These are phyloP conservation scores for Trichoderma hamatum DNA, from an alignment of 2,329 filamentous ascomycete species.

Conservation along the genomic window DNA sequence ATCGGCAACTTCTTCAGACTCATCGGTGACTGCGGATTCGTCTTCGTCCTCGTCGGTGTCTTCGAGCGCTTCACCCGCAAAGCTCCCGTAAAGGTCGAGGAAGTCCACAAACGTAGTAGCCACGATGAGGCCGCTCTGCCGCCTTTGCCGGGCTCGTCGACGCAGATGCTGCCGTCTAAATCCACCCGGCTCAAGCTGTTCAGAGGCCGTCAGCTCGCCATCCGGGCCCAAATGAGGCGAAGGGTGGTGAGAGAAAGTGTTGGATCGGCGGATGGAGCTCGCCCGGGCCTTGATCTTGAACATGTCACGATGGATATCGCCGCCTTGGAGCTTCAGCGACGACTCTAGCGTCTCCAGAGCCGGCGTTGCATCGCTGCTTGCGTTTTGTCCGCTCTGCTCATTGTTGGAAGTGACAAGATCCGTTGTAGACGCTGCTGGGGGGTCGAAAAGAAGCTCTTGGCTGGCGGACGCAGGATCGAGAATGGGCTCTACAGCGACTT, in stretches of 20 bases:
- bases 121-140: slow-evolving; percentile 51
- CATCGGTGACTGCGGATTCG: slow-evolving; percentile 52
- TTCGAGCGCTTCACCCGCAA: slow-evolving; percentile 71
- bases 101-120: slow-evolving; percentile 75
- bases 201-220: slow-evolving; percentile 40
- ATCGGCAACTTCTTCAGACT: slow-evolving; percentile 39
- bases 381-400: slow-evolving; percentile 4
- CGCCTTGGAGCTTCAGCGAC: slow-evolving; percentile 72
- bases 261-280: slow-evolving; percentile 57
- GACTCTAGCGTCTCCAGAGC: slow-evolving; percentile 55
- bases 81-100: slow-evolving; percentile 73
- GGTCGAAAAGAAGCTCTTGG: slow-evolving; percentile 24
- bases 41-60: slow-evolving; percentile 53
- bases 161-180: slow-evolving; percentile 52
- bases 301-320: slow-evolving; percentile 77
- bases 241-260: slow-evolving; percentile 65
- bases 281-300: slow-evolving; percentile 68
- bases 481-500: slow-evolving; percentile 13
- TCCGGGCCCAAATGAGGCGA: slow-evolving; percentile 37
- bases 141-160: slow-evolving; percentile 45
- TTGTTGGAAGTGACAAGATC: slow-evolving; percentile 15
- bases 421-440: slow-evolving; percentile 28
- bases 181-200: slow-evolving; percentile 49
- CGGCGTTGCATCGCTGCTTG: slow-evolving; percentile 27
- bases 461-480: slow-evolving; percentile 15